Conservation (phyloP, 352 stramenopile genomes). For the Globisporangium megalacanthum region DNA sequence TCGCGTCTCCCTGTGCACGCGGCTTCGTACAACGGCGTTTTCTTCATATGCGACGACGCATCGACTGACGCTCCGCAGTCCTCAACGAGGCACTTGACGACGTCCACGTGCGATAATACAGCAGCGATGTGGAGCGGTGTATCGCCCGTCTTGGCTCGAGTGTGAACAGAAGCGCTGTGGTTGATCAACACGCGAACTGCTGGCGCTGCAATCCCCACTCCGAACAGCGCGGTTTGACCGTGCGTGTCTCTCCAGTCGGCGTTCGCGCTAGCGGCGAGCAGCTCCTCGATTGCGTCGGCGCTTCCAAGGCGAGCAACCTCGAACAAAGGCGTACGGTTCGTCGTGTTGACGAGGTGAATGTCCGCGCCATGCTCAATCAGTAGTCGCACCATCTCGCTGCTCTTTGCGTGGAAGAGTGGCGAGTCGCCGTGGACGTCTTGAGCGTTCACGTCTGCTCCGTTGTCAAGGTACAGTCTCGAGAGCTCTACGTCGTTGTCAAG, state of each 20-base stretch:
- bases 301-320: background rate
- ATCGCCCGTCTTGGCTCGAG: no score
- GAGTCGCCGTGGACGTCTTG: background rate
- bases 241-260: background rate
- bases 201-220: no score
- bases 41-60: no score
- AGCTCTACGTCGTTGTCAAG: background rate
- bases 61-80: no score
- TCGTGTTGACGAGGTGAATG: background rate
- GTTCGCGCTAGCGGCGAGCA: background rate
- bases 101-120: no score
- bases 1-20: no score
- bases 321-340: background rate
- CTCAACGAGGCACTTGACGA: no score
- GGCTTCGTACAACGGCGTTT: no score
- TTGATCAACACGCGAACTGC: no score
- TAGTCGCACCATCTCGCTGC: background rate
- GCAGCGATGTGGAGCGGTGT: no score
- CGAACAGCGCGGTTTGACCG: background rate
- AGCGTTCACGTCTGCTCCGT: background rate
- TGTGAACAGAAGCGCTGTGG: no score
- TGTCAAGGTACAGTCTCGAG: background rate
- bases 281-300: background rate
- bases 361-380: background rate
- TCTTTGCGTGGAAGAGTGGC: background rate